A percentile compares a stretch with the other conserved stretches of the same genome.
Conservation (phyloP, 2,329 filamentous ascomycete species). For the Alternaria postmessia region DNA sequence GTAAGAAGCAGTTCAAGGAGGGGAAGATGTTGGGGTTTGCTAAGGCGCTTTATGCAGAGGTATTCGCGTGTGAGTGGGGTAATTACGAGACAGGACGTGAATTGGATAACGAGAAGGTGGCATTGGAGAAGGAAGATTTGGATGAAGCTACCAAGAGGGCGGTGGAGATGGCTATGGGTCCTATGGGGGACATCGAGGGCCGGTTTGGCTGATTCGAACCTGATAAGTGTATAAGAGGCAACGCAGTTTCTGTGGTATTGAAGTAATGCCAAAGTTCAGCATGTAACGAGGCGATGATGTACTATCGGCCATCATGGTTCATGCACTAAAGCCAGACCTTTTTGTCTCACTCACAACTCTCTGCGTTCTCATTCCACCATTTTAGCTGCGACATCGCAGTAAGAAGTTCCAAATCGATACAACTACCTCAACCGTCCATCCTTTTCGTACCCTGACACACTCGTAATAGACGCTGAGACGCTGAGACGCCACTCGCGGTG, state of each 20-base stretch:
- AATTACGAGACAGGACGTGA: slow-evolving; percentile 42
- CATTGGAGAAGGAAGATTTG: slow-evolving; percentile 65
- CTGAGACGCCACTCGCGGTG: slow-evolving; percentile 2
- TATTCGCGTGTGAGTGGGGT: slow-evolving; percentile 21
- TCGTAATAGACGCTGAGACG: not conserved
- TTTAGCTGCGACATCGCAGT: too few relatives aligned
- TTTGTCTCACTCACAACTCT: not conserved
- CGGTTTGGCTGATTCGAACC: not conserved
- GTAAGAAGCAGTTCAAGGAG: slow-evolving; percentile 51
- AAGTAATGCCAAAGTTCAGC: fast-evolving
- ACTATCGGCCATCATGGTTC: slow-evolving; percentile 9
- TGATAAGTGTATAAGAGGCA: too few relatives aligned
- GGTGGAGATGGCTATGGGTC: slow-evolving; percentile 13
- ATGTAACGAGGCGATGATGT: not conserved
- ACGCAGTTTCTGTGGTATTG: too few relatives aligned
- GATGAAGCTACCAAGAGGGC: slow-evolving; percentile 62
- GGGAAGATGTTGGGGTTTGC: slow-evolving; percentile 51
- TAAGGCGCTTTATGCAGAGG: slow-evolving; percentile 55
- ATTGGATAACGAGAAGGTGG: slow-evolving; percentile 64
- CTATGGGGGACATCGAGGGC: not conserved
- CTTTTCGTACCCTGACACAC: not conserved
- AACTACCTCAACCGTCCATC: not conserved
- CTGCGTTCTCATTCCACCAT: not conserved
- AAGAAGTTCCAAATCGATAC: not conserved
- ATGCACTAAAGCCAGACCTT: not conserved